A percentile compares a stretch with the other conserved stretches of the same genome.
These are phyloP conservation scores for Lachnellula suecica DNA, from an alignment of 2,329 filamentous ascomycete species.

Conservation along the genomic window DNA sequence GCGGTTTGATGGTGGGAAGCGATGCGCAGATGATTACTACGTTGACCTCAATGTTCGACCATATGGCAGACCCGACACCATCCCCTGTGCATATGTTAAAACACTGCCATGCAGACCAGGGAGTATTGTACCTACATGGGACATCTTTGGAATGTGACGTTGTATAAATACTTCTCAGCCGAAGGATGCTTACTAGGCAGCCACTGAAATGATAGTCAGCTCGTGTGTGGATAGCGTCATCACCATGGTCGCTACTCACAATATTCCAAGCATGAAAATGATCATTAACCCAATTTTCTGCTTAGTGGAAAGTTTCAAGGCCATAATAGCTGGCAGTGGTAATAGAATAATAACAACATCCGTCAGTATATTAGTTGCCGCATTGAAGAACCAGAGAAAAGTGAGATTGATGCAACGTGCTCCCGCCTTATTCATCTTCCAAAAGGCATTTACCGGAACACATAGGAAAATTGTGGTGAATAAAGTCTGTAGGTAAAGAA, in stretches of 20 bases:
- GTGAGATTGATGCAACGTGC: background rate
- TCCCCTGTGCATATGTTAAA: no score
- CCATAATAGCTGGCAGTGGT: background rate
- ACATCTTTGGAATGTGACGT: background rate
- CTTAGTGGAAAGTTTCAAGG: background rate
- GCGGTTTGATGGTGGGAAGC: conserved; percentile 62
- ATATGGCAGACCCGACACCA: conserved; percentile 30
- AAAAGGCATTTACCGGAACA: background rate
- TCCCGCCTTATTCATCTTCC: background rate
- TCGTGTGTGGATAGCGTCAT: background rate
- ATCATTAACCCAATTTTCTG: background rate
- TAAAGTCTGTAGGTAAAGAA: background rate
- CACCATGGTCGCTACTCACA: background rate
- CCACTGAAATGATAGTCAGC: background rate
- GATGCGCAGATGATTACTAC: conserved; percentile 49
- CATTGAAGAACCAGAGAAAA: background rate
- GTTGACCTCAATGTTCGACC: conserved; percentile 32
- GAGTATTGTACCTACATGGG: background rate
- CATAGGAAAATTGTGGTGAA: background rate
- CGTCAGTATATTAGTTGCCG: background rate
- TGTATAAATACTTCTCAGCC: background rate
- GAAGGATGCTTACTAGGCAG: background rate
- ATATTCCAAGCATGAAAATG: background rate
- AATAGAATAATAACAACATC: background rate
- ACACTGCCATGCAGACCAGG: no score